Base-by-base conservation (phyloP, 2,329 filamentous ascomycete species). In the Aspergillus neotritici region DNA sequence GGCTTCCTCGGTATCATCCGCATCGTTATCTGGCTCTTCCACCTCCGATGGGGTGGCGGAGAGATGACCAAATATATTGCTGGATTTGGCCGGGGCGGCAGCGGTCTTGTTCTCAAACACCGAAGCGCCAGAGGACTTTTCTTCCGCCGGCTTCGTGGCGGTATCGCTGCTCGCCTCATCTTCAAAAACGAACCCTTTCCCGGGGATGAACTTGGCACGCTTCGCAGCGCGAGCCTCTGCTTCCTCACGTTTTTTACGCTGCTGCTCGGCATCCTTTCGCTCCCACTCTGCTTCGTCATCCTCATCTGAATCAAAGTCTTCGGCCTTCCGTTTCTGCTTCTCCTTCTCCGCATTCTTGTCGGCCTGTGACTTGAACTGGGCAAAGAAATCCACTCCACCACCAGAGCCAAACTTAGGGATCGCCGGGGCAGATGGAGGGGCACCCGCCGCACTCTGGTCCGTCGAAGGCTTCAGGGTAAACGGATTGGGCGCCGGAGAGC, bases 241-340 rank as follows among this genome's bases (percentile, higher is more conserved):
- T 48, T 70, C 63, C 36, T 64, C 60, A 21, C 61, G 63, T 57
- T 75, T 75, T 32, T 67, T 67, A 21, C 63, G 66, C 50, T 72
- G 69, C 51, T 70, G 58, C 51, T 72, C 70, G 32, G 65, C 65
- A 51, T 76, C 63, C 43, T 63, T 61, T 41, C 67, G 66, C 44
- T 73, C 69, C 68, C 72, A 76, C 36, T 71, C 65, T 21, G 62
- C 72, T 49, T 73, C 69, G 34, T 75, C 70, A 33, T 76, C 72
- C 41, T 75, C 71, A 11, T 75, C 74, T 6, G 72, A 74, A 49
- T 76, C 73, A 46, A 71, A 75, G 15, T 75, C 71, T 39, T 74
- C 71, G 3, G 65, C 70, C 56, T 73, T 75, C 38, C 72, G 69
- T 56, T 73, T 73, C 42, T 63, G 66, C 44, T 68, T 71, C 35